Evolutionary conservation across 768 basidiomycete genomes (phyloP).

Genomic region (Hydnum rufescens): DNA sequence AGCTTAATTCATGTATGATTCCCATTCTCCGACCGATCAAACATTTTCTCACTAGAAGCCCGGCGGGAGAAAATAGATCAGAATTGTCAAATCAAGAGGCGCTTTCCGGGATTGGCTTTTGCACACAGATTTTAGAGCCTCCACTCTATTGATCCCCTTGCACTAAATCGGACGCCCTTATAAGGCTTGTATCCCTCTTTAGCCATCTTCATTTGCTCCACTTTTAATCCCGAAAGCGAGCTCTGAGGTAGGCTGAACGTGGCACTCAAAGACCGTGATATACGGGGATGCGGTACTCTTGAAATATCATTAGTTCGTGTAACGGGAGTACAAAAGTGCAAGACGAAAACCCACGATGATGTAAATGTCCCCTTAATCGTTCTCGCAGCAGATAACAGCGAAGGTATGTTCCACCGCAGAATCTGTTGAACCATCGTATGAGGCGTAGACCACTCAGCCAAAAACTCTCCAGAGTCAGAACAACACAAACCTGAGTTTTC

Average conservation of each 20-base stretch:
- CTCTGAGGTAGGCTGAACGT: constrained; percentile 49
- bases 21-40: too few relatives aligned
- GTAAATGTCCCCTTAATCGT: constrained; percentile 61
- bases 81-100: too few relatives aligned
- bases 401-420: constrained; percentile 61
- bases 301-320: not conserved
- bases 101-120: too few relatives aligned
- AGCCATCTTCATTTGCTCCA: constrained; percentile 65
- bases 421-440: constrained; percentile 23
- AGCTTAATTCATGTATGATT: too few relatives aligned
- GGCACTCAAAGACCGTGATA: constrained; percentile 55
- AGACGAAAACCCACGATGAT: constrained; percentile 31
- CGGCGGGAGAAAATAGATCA: too few relatives aligned
- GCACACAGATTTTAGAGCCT: constrained; percentile 22
- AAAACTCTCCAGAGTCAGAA: too few relatives aligned
- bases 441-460: constrained; percentile 1
- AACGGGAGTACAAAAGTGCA: not conserved
- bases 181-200: constrained; percentile 78
- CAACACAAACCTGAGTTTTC: constrained; percentile 34
- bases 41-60: too few relatives aligned
- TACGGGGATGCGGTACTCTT: constrained; percentile 24
- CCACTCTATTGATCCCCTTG: constrained; percentile 51
- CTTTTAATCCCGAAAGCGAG: constrained; percentile 61
- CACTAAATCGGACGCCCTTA: constrained; percentile 65
- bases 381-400: constrained; percentile 41